Evolutionary conservation across 2,329 filamentous ascomycete species (phyloP).

Genomic region (Diaporthe vexans): DNA sequence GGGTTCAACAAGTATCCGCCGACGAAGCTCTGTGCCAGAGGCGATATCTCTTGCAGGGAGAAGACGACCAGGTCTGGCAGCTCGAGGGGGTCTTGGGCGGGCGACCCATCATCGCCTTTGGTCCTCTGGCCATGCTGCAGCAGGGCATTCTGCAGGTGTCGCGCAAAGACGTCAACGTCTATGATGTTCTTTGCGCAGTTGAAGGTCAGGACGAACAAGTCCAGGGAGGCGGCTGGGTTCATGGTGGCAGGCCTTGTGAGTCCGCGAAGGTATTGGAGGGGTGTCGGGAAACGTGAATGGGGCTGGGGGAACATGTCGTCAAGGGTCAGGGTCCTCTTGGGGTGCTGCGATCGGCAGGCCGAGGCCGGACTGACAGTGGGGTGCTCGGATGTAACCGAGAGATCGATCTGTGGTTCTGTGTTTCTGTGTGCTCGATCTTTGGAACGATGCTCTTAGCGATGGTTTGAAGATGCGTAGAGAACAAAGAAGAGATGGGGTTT

Average conservation of each 20-base stretch:
- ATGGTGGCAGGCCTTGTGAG: constrained; percentile 41
- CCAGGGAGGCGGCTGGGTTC: constrained; percentile 60
- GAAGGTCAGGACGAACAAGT: constrained; percentile 86
- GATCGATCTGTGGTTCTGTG: constrained; percentile 3
- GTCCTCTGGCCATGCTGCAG: constrained; percentile 53
- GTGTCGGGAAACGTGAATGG: constrained; percentile 25
- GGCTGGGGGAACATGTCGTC: neutral
- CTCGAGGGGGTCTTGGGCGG: constrained; percentile 47
- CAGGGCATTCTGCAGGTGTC: constrained; percentile 76
- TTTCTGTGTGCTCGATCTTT: neutral
- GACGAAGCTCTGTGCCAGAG: constrained; percentile 86
- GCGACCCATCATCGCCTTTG: neutral
- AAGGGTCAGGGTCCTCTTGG: constrained; percentile 13
- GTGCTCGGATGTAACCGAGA: constrained; percentile 19
- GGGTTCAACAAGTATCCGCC: constrained; percentile 83
- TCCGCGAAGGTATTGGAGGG: constrained; percentile 16
- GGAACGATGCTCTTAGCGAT: constrained; percentile 19
- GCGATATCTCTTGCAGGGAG: constrained; percentile 93
- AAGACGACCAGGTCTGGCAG: constrained; percentile 70
- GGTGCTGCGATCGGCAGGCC: constrained; percentile 17
- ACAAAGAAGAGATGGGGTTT: neutral
- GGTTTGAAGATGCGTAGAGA: neutral
- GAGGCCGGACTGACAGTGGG: constrained; percentile 27
- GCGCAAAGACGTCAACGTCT: constrained; percentile 77
- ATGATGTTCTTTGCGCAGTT: constrained; percentile 85